Evolutionary conservation across 2,329 filamentous ascomycete genomes (phyloP).

Genomic region (Pseudopyrenochaeta lycopersici): DNA sequence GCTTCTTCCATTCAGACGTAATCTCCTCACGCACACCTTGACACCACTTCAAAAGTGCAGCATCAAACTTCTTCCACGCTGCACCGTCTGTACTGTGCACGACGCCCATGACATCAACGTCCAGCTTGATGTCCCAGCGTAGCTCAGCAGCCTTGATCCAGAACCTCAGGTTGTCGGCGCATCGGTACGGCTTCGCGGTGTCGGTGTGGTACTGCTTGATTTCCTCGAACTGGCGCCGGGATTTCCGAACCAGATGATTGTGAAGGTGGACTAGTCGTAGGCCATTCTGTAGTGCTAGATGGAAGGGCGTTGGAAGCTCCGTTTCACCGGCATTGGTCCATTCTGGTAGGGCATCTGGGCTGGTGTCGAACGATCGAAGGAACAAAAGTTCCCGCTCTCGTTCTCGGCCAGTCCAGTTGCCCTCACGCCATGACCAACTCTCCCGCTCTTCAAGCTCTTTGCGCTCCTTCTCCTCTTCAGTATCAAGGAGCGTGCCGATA

Average conservation of each 20-base stretch:
- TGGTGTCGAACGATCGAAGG: constrained; percentile 75
- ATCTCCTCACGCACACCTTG: constrained; percentile 84
- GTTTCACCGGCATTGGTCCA: constrained; percentile 69
- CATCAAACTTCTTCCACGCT: constrained; percentile 84
- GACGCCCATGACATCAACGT: constrained; percentile 85
- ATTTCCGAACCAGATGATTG: constrained; percentile 87
- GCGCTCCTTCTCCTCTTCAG: constrained; percentile 80
- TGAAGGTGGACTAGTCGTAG: constrained; percentile 85
- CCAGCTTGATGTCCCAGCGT: constrained; percentile 86
- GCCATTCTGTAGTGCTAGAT: constrained; percentile 78
- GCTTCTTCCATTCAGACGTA: constrained; percentile 71
- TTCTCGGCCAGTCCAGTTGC: constrained; percentile 77
- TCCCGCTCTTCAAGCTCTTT: constrained; percentile 75
- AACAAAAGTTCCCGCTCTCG: constrained; percentile 84
- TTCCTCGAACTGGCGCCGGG: constrained; percentile 84
- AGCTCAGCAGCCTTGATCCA: constrained; percentile 97
- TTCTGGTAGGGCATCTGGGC: constrained; percentile 67
- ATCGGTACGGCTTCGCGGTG: constrained; percentile 91
- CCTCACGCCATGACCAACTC: constrained; percentile 81
- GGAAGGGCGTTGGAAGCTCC: constrained; percentile 74
- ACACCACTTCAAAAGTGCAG: constrained; percentile 85
- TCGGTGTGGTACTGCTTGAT: constrained; percentile 93
- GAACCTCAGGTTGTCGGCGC: constrained; percentile 91
- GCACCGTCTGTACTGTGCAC: constrained; percentile 76
- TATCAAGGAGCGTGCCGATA: constrained; percentile 77